These are phyloP conservation scores for Penicillium rolfsii DNA, from an alignment of 2,329 filamentous ascomycete genomes.

Conservation along the genomic window DNA sequence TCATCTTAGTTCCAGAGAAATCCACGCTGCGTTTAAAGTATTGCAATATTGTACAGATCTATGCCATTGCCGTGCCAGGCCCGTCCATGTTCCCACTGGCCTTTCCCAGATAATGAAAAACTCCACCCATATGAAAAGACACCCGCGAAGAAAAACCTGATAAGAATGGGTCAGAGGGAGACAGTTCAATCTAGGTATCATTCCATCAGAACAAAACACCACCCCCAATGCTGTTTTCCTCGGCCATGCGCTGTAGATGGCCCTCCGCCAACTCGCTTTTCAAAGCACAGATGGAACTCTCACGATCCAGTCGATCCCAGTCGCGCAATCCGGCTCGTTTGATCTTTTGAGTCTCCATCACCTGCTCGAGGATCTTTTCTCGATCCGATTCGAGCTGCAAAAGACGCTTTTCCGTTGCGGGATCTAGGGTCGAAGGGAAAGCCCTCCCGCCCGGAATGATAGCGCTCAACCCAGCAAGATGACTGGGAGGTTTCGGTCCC, in stretches of 20 bases:
- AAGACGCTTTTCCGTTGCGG: conserved; percentile 49
- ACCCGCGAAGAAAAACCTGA: not conserved
- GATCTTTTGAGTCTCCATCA: conserved; percentile 48
- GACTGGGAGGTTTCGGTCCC: conserved; percentile 44
- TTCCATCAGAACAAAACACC: conserved; percentile 42
- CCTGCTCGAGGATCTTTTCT: conserved; percentile 49
- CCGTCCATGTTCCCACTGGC: not conserved
- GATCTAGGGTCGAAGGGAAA: conserved; percentile 44
- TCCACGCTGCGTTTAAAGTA: not conserved
- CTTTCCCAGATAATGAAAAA: not conserved
- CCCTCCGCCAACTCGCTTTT: conserved; percentile 55
- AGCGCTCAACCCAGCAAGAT: conserved; percentile 43
- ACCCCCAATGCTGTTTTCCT: conserved; percentile 48
- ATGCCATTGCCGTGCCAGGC: conserved; percentile 1
- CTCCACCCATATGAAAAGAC: not conserved
- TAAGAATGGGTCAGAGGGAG: not conserved
- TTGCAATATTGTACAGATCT: conserved; percentile 1
- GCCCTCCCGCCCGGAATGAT: conserved; percentile 50
- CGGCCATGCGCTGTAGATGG: conserved; percentile 51
- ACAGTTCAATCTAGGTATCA: no score
- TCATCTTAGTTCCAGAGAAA: no score
- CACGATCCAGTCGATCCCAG: conserved; percentile 53
- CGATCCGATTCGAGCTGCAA: conserved; percentile 50
- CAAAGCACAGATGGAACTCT: conserved; percentile 51
- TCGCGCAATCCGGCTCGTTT: conserved; percentile 50